A percentile compares a stretch with the other conserved stretches of the same genome.
phyloP scores from a whole-genome alignment of 352 stramenopile species.

The Hyaloperonospora arabidopsidis region DNA sequence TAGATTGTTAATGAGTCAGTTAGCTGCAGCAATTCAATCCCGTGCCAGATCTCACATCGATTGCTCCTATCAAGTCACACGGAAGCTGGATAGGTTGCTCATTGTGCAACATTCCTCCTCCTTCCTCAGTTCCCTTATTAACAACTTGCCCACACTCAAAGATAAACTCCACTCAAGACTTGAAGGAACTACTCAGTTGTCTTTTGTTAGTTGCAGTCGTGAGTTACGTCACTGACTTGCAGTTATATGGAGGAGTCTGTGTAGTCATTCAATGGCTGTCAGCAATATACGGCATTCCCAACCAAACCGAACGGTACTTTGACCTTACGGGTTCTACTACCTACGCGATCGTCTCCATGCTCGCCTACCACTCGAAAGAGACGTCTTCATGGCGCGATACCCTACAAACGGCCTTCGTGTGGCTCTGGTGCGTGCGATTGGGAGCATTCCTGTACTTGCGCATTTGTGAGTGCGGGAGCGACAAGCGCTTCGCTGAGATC shows the following conservation, averaged over 20 bases:
- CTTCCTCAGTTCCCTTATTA: too few relatives aligned
- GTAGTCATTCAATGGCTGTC: conserved; percentile 62
- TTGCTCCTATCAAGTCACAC: too few relatives aligned
- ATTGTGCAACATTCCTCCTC: too few relatives aligned
- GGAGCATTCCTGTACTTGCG: conserved; percentile 73
- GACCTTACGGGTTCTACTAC: conserved; percentile 78
- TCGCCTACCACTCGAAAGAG: conserved; percentile 25
- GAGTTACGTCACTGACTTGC: conserved; percentile 27
- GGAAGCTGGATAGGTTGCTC: too few relatives aligned
- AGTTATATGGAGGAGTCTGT: conserved; percentile 42
- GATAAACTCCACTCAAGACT: too few relatives aligned
- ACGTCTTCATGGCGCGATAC: conserved; percentile 38
- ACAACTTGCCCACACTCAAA: too few relatives aligned
- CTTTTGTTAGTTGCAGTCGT: conserved; percentile 35
- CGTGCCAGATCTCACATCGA: too few relatives aligned
- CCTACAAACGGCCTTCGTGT: conserved; percentile 58
- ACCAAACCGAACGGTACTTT: conserved; percentile 71
- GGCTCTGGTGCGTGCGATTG: conserved; percentile 71
- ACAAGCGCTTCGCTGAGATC: conserved; percentile 72
- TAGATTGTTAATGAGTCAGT: too few relatives aligned
- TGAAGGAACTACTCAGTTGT: too few relatives aligned
- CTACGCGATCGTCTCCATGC: conserved; percentile 49
- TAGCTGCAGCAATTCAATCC: too few relatives aligned
- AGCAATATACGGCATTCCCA: conserved; percentile 57
- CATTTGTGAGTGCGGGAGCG: conserved; percentile 55